Evolutionary conservation across 208 protist species (phyloP).

Genomic region (Leishmania guyanensis): DNA sequence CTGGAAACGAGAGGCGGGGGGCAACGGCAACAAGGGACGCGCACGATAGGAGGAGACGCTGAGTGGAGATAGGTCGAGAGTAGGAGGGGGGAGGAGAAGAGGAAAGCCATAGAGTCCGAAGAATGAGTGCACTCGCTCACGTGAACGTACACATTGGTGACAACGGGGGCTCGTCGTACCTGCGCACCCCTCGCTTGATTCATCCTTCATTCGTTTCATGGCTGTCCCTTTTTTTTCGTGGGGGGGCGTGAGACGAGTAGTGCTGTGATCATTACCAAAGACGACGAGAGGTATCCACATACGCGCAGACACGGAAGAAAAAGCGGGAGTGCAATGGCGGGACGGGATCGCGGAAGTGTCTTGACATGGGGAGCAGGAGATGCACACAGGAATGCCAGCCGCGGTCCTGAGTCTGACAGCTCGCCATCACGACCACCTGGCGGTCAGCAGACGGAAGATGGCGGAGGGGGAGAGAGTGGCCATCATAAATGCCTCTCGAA

Average conservation of each 20-base stretch:
- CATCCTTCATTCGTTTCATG: not conserved
- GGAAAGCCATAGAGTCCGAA: not conserved
- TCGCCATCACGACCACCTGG: not conserved
- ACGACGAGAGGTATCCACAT: not conserved
- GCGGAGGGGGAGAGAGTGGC: slow-evolving; percentile 68
- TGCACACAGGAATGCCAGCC: not conserved
- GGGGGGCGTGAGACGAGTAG: not conserved
- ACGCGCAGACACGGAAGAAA: not conserved
- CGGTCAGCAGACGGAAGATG: slow-evolving; percentile 48
- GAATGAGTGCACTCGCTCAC: not conserved
- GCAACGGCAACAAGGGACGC: not conserved
- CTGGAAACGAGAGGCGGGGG: not conserved
- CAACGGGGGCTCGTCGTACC: not conserved
- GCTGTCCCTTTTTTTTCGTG: not conserved
- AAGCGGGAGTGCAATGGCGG: not conserved
- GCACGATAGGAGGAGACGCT: not conserved
- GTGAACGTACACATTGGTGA: not conserved
- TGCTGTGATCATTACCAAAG: not conserved
- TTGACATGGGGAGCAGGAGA: not conserved
- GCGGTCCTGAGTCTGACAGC: not conserved
- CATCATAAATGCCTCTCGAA: slow-evolving; percentile 78
- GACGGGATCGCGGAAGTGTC: not conserved
- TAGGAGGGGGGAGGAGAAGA: not conserved
- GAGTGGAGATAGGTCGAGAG: not conserved
- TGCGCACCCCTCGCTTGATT: not conserved